Base-by-base conservation (phyloP, 108 stramenopile genomes). In the Skeletonema potamos region DNA sequence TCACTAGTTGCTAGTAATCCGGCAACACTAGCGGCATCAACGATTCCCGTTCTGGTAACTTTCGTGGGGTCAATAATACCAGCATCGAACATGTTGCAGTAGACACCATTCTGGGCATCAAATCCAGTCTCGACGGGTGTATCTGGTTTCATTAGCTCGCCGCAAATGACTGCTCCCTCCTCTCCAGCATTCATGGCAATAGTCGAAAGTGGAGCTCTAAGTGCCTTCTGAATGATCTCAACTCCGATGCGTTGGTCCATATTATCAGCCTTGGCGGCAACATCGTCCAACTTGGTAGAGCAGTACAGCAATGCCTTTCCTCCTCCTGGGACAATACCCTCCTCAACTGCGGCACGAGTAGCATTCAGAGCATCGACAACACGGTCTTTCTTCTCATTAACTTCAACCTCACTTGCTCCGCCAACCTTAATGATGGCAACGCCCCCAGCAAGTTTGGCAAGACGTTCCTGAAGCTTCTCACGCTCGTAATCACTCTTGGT, bases 31-130 rank as follows among this genome's bases (percentile, higher is more conserved):
- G 97, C 91, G 41, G 99, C 98, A 82, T 99, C 99, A 41, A 98
- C 85, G 64, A 99, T 82, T 26, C 97, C 99, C 18, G 99, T 99
- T 71, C 97, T 91, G 20, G 97, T 97, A n/a, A 99, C 99, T 89
- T 99, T 99, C 33, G 96, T 97, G 11, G 99, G 99, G 82, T 99
- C 99, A 82, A 99, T 99, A 72, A 99, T 98, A 58, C 99, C 99
- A 59, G 90, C 92, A 18, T 84, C 83, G 68, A 95, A 86, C 97
- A 99, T 93, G 76, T 99, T 84, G 73, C 85, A 84, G 82, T 97
- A 99, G 6, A 87, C 75, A 56, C 89, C 92, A 37, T 92, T 95
- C 80, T 91, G 88, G 41, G 98, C 96, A 83, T 97, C 89, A 73
- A 89, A 97, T 34, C 97, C 97, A 34, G 60, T 76, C 54, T 89